Evolutionary conservation across 768 basidiomycete genomes (phyloP), one percentile per base, ranked within the genome.

Genomic region (Mycena alexandri): DNA sequence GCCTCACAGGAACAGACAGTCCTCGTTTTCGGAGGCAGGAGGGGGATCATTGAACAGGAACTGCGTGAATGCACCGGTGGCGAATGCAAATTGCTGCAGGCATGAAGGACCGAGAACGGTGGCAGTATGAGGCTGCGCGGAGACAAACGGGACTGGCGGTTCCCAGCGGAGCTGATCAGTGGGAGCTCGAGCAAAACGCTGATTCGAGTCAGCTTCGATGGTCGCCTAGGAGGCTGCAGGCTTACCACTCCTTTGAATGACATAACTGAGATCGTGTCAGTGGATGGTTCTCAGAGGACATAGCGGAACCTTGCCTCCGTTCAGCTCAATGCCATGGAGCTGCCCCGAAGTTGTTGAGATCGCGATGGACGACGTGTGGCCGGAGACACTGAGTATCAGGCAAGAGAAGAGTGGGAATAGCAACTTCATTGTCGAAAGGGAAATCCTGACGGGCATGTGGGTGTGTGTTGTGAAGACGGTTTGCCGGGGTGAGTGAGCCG

Each of bases 21-120:
- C 68, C 34, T 69, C 68, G 47, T 50, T 44, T 48, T 69, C 68
- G 21, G 60, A 53, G 4, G 57, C 57, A 11, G 67, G 61, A 52
- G 61, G 68, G 8, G 68, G 68, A 25, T 65, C 36, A n/a, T 69
- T 69, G 58, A 65, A 69, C 29, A 69, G 11, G 22, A 33, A 59
- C 33, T 65, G 51, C 19, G 38, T 50, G 17, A 65, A 41, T 24
- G 41, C 63, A 38, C 56, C 14, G n/a, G 19, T 44, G 9, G 55
- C 44, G n/a, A 60, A 57, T 14, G 58, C 22, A 52, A 69, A 65
- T 29, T 69, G 68, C 54, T 69, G 68, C 3, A 69, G 11, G 58
- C 68, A 69, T 3, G 63, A 29, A 29, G 68, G 68, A 53, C 24
- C 52, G 17, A 69, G 44, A 21, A 41, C 33, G 11, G 68, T 69